Conservation (phyloP, 495 filamentous ascomycete species). For the Collariella sp. region DNA sequence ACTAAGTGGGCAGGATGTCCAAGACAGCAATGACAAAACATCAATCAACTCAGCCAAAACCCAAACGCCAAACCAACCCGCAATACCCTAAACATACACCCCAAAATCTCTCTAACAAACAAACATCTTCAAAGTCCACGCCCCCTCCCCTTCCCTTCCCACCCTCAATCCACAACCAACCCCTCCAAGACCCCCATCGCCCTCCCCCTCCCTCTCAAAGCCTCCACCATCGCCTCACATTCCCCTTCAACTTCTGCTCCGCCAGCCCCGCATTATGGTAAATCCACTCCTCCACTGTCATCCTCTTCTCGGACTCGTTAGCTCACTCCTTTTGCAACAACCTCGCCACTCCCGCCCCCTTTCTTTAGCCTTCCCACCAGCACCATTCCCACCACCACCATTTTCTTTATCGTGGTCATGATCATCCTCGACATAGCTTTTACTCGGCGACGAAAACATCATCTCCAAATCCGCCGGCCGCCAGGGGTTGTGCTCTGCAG, state of each 20-base stretch:
- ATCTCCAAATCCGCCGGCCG: slow-evolving; percentile 61
- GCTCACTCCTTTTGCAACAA: slow-evolving; percentile 42
- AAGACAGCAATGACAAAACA: no score
- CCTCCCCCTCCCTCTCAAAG: slow-evolving; percentile 67
- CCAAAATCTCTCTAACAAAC: background rate
- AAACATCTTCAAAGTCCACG: background rate
- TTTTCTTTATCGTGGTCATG: slow-evolving; percentile 37
- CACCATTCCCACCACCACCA: no score
- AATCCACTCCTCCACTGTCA: slow-evolving; percentile 94
- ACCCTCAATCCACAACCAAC: slow-evolving; percentile 44
- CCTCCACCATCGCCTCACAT: slow-evolving; percentile 69
- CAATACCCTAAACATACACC: no score
- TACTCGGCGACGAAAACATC: slow-evolving; percentile 41
- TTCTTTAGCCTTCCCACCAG: no score
- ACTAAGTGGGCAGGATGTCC: no score
- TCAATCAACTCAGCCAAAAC: no score
- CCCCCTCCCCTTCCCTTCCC: no score
- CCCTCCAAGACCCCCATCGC: slow-evolving; percentile 73
- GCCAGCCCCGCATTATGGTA: slow-evolving; percentile 66
- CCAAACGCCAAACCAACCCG: no score
- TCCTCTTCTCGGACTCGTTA: slow-evolving; percentile 74
- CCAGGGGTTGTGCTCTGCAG: slow-evolving; percentile 63
- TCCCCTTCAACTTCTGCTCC: slow-evolving; percentile 68
- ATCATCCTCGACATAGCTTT: slow-evolving; percentile 32
- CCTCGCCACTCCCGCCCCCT: slow-evolving; percentile 28